Evolutionary conservation across 495 filamentous ascomycete genomes (phyloP).

Genomic region (Extremus antarcticus): DNA sequence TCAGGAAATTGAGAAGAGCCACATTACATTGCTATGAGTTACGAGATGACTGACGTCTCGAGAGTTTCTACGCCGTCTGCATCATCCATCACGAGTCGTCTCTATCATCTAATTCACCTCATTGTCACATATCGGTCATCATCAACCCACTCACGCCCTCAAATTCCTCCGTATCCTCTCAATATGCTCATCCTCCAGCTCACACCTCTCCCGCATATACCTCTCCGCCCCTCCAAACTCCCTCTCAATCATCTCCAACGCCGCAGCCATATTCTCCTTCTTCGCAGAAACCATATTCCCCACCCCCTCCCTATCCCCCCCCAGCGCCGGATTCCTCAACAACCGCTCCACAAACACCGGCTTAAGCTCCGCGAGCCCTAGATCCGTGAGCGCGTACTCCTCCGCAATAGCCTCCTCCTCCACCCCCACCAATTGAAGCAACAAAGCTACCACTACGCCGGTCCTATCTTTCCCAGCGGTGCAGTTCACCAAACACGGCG

Average conservation of each 20-base stretch:
- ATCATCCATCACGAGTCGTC: background rate
- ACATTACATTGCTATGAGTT: too few species aligned
- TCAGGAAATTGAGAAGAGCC: too few species aligned
- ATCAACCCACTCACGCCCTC: background rate
- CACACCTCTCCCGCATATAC: conserved; percentile 42
- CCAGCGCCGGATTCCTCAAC: conserved; percentile 24
- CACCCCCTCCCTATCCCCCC: conserved; percentile 29
- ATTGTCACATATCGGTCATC: background rate
- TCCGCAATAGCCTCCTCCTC: conserved; percentile 18
- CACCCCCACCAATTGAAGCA: conserved; percentile 28
- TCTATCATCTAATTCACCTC: background rate
- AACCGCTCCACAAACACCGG: conserved; percentile 20
- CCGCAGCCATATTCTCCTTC: conserved; percentile 39
- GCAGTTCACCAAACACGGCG: conserved; percentile 30
- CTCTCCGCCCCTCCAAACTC: conserved; percentile 47
- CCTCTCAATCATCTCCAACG: conserved; percentile 39
- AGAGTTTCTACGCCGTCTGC: background rate
- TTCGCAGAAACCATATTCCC: conserved; percentile 19
- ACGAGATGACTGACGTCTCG: too few species aligned
- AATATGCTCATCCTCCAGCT: conserved; percentile 42
- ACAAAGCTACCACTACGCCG: conserved; percentile 30
- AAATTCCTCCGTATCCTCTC: conserved; percentile 37
- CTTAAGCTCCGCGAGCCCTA: conserved; percentile 24
- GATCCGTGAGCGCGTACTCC: conserved; percentile 32
- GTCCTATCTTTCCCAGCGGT: conserved; percentile 37